Evolutionary conservation across 2,329 filamentous ascomycete genomes (phyloP).

Genomic region (Fonsecaea multimorphosa): DNA sequence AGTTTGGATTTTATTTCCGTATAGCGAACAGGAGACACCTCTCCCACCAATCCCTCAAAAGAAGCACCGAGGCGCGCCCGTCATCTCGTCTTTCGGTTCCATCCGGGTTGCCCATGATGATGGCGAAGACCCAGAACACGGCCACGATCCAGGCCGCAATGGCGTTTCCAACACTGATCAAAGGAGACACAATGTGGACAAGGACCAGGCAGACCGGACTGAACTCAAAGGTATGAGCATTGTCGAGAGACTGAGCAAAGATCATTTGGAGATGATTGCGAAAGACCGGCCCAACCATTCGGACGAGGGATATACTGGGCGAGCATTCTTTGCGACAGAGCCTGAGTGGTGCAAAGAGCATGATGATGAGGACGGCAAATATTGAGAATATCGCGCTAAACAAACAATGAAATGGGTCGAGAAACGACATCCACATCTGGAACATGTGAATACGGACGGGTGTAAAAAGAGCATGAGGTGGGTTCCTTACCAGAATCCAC

Average conservation of each 20-base stretch:
- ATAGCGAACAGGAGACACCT: conserved; percentile 57
- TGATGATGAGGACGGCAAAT: conserved; percentile 57
- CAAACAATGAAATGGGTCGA: conserved; percentile 62
- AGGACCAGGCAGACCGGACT: conserved; percentile 54
- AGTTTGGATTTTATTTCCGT: conserved; percentile 29
- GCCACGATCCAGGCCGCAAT: conserved; percentile 65
- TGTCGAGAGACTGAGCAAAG: conserved; percentile 39
- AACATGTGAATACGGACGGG: neutral
- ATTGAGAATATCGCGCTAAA: conserved; percentile 62
- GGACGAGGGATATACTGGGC: conserved; percentile 42
- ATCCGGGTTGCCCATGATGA: conserved; percentile 67
- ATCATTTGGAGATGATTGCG: conserved; percentile 39
- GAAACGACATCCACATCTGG: conserved; percentile 45
- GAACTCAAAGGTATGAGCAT: conserved; percentile 43
- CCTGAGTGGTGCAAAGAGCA: conserved; percentile 60
- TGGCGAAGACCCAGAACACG: conserved; percentile 67
- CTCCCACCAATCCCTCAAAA: conserved; percentile 66
- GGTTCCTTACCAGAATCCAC: conserved; percentile 48
- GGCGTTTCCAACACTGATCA: conserved; percentile 63
- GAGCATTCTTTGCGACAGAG: conserved; percentile 56
- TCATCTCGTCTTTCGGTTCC: conserved; percentile 66
- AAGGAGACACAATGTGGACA: conserved; percentile 61
- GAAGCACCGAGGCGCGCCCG: conserved; percentile 64
- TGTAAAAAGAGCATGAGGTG: neutral
- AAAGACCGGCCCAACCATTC: conserved; percentile 37